Percentiles rank a stretch among this genome's conserved stretches.
Evolutionary conservation across 164 flowering plant genomes (phyloP).

Genomic region (Houttuynia cordata): DNA sequence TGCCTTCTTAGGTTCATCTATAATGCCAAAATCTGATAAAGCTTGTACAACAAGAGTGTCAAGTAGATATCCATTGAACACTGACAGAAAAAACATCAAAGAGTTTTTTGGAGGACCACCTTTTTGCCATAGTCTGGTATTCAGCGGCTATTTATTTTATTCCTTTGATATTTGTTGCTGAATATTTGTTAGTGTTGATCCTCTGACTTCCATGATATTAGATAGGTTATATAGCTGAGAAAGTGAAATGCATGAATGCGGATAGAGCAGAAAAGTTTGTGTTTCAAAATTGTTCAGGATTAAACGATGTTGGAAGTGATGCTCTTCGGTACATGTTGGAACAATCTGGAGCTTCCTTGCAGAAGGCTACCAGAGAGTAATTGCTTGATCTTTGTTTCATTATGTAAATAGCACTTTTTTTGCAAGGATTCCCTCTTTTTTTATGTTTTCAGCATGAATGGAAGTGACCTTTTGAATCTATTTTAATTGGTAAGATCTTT

Average conservation of each 20-base stretch:
- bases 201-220: constrained; percentile 12
- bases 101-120: constrained; percentile 63
- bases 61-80: constrained; percentile 43
- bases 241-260: constrained; percentile 35
- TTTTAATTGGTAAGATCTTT: too few relatives aligned
- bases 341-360: constrained; percentile 59
- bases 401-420: too few relatives aligned
- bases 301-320: constrained; percentile 41
- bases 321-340: constrained; percentile 40
- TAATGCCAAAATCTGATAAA: constrained; percentile 20
- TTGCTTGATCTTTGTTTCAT: neutral
- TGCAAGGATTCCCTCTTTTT: too few relatives aligned
- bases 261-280: constrained; percentile 43
- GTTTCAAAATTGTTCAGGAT: constrained; percentile 36
- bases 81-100: constrained; percentile 35
- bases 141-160: neutral
- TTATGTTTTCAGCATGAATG: too few relatives aligned
- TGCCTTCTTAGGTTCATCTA: constrained; percentile 30
- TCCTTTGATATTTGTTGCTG: constrained; percentile 4
- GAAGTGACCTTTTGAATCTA: too few relatives aligned
- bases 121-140: constrained; percentile 28
- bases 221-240: constrained; percentile 33
- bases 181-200: constrained; percentile 10
- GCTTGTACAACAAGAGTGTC: constrained; percentile 37
- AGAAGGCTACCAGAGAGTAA: constrained; percentile 58